Evolutionary conservation across 805 yeast genomes (phyloP).

Genomic region (Helenozyma rhizophorensis): DNA sequence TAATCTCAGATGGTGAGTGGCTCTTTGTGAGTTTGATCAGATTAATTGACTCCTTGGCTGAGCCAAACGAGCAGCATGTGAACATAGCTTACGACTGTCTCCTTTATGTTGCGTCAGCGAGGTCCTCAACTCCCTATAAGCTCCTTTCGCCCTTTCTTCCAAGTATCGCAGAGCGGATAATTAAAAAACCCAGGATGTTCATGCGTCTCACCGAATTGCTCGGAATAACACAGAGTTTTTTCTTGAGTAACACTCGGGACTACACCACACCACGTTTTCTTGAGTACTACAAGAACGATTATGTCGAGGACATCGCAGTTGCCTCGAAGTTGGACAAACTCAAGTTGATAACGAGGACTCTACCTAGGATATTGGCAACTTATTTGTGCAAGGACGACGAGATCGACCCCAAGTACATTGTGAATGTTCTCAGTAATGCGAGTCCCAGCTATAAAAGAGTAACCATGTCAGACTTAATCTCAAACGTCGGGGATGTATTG

Average conservation of each 20-base stretch:
- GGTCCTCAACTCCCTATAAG: slow-evolving; percentile 68
- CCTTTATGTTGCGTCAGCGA: slow-evolving; percentile 51
- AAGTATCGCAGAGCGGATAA: slow-evolving; percentile 58
- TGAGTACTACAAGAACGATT: slow-evolving; percentile 59
- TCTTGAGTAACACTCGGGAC: slow-evolving; percentile 63
- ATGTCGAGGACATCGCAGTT: slow-evolving; percentile 58
- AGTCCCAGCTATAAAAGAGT: slow-evolving; percentile 42
- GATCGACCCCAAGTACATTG: slow-evolving; percentile 47
- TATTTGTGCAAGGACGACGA: slow-evolving; percentile 48
- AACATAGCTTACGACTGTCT: slow-evolving; percentile 68
- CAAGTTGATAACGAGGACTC: slow-evolving; percentile 44
- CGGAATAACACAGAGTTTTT: slow-evolving; percentile 55
- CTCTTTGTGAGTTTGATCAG: slow-evolving; percentile 62
- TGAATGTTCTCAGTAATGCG: slow-evolving; percentile 49
- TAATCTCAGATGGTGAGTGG: slow-evolving; percentile 60
- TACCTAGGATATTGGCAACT: slow-evolving; percentile 54
- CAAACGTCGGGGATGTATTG: slow-evolving; percentile 36
- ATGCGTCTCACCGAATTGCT: slow-evolving; percentile 60
- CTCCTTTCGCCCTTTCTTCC: slow-evolving; percentile 77
- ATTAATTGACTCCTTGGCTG: slow-evolving; percentile 63
- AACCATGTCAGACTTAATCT: slow-evolving; percentile 29
- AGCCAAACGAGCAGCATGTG: slow-evolving; percentile 58
- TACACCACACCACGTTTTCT: slow-evolving; percentile 76
- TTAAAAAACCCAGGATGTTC: slow-evolving; percentile 55
- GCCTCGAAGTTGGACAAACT: slow-evolving; percentile 42